A percentile compares a stretch with the other conserved stretches of the same genome.
Conservation (phyloP, 345 rosid genomes). For the Corchorus olitorius region DNA sequence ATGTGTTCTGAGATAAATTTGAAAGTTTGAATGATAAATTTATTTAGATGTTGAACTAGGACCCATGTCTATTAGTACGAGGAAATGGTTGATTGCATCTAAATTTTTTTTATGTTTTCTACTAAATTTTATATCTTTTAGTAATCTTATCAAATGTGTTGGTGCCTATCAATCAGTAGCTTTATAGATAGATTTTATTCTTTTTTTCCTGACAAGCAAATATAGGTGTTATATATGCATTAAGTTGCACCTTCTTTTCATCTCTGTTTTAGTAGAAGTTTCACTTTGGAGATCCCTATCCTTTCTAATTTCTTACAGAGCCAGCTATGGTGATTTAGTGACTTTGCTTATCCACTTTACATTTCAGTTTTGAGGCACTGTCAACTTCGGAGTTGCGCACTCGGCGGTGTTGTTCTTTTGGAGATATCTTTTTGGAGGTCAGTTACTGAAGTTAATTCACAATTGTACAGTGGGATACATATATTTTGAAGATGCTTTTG, state of each 20-base stretch:
- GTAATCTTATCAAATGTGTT: no score
- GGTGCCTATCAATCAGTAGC: no score
- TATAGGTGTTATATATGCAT: no score
- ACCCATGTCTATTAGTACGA: no score
- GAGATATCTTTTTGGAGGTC: not conserved
- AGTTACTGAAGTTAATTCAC: not conserved
- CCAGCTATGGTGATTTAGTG: not conserved
- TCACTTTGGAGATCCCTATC: not conserved
- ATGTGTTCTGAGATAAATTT: no score
- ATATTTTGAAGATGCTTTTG: not conserved
- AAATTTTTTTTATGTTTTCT: no score
- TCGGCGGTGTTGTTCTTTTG: not conserved
- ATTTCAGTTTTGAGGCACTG: not conserved
- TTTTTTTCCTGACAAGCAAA: not conserved
- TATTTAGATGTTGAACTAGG: no score
- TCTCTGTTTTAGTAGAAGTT: not conserved
- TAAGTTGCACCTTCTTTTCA: not conserved
- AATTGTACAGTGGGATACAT: constrained; percentile 1
- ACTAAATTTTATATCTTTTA: no score
- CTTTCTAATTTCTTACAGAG: not conserved
- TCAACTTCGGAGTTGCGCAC: not conserved
- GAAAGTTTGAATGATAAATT: no score
- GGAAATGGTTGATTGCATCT: no score
- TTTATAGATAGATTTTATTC: no score
- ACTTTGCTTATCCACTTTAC: not conserved